phyloP scores from a whole-genome alignment of 2,329 filamentous ascomycete genomes.

The Lasiodiplodia sp. region DNA sequence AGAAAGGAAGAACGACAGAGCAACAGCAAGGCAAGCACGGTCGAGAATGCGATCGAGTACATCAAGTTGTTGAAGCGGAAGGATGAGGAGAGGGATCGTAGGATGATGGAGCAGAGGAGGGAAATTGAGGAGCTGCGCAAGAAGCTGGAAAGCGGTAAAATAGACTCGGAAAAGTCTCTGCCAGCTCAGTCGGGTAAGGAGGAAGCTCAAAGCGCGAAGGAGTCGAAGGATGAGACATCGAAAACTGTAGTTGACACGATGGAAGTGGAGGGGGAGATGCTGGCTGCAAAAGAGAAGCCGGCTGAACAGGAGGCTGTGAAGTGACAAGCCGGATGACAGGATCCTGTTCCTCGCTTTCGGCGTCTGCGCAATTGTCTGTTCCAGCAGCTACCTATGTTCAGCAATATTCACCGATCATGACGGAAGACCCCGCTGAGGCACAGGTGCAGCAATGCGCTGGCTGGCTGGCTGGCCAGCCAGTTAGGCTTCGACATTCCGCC shows the following conservation, averaged over 20 bases:
- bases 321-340: background rate
- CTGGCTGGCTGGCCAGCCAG: background rate
- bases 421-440: background rate
- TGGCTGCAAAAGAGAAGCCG: background rate
- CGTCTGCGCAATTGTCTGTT: background rate
- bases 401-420: background rate
- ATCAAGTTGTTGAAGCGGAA: constrained; percentile 85
- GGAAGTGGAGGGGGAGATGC: background rate
- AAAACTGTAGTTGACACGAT: background rate
- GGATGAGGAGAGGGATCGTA: constrained; percentile 67
- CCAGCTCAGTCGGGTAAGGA: background rate
- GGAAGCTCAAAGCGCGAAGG: background rate
- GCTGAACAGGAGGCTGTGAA: constrained; percentile 16
- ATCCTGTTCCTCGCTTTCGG: background rate
- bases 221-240: background rate
- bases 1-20: constrained; percentile 58
- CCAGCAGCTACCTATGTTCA: background rate
- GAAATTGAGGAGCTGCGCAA: constrained; percentile 60
- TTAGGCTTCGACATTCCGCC: background rate
- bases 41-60: constrained; percentile 96
- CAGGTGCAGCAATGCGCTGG: background rate
- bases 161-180: background rate
- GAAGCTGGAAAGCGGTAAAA: constrained; percentile 16
- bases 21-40: constrained; percentile 93
- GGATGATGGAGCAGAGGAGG: constrained; percentile 70